phyloP scores from a whole-genome alignment of 2,329 filamentous ascomycete species.

The Aspergillus tanneri region DNA sequence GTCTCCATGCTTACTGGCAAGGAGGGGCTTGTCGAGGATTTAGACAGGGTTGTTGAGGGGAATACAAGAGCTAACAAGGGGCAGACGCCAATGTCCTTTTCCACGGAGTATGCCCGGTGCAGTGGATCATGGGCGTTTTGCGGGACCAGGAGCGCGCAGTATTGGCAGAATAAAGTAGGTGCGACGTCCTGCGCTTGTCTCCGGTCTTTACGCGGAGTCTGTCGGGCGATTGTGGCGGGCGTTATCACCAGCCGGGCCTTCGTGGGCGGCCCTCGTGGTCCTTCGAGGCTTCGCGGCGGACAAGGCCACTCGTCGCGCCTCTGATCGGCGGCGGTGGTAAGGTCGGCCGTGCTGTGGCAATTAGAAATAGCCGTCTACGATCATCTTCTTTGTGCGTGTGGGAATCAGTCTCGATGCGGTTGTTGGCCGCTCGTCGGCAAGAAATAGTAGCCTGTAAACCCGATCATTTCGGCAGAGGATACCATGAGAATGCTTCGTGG shows the following conservation, averaged over 20 bases:
- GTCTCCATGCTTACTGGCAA: not conserved
- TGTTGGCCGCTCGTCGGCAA: not conserved
- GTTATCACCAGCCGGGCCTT: not conserved
- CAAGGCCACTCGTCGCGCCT: not conserved
- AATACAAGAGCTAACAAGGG: not conserved
- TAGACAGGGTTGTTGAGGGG: not conserved
- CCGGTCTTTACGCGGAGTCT: not conserved
- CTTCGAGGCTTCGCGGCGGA: not conserved
- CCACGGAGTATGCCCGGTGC: not conserved
- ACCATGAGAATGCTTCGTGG: constrained; percentile 1
- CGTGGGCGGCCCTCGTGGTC: not conserved
- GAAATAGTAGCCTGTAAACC: not conserved
- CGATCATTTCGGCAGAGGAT: constrained; percentile 1
- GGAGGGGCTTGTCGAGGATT: not conserved
- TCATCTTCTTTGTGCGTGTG: not conserved
- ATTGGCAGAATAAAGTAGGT: constrained; percentile 15
- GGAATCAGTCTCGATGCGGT: not conserved
- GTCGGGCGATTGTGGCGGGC: not conserved
- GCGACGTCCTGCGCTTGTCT: not conserved
- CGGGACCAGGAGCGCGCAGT: constrained; percentile 22
- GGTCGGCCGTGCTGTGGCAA: not conserved
- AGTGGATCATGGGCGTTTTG: constrained; percentile 16
- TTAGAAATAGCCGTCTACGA: not conserved
- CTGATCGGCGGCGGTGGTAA: not conserved
- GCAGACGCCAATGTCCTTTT: not conserved